A percentile compares a stretch with the other conserved stretches of the same genome.
These are phyloP conservation scores for Hanseniaspora meyeri DNA, from an alignment of 805 yeast genomes.

Conservation along the genomic window DNA sequence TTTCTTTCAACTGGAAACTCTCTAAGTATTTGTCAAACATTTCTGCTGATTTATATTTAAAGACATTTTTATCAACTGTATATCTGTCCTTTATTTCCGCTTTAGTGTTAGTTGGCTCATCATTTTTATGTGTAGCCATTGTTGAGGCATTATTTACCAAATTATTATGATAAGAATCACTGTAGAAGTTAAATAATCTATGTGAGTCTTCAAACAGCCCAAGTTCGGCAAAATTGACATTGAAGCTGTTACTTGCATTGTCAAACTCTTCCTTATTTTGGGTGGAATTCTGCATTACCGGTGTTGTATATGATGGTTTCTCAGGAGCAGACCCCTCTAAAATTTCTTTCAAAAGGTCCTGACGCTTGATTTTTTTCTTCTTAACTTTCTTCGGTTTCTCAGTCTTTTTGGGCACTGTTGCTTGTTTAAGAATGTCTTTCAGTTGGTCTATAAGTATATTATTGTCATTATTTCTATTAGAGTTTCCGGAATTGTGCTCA, in stretches of 20 bases:
- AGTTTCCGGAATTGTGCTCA: neutral
- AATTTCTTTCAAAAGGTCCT: conserved; percentile 7
- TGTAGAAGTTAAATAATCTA: conserved; percentile 7
- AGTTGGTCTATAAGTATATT: conserved; percentile 1
- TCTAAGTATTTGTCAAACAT: neutral
- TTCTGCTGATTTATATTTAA: neutral
- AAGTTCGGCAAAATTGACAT: neutral
- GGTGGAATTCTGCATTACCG: neutral
- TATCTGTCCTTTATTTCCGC: neutral
- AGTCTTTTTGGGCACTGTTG: neutral
- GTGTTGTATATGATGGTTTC: neutral
- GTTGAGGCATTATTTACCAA: neutral
- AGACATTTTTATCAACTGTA: neutral
- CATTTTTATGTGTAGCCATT: neutral
- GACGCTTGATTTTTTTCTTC: conserved; percentile 10
- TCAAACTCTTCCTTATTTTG: neutral
- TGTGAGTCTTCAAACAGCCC: conserved; percentile 5
- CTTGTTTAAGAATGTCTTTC: neutral
- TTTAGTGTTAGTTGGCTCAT: neutral
- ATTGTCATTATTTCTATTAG: neutral
- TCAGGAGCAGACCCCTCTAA: conserved; percentile 2
- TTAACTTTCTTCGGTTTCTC: conserved; percentile 1
- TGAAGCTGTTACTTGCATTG: neutral
- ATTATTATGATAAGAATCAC: neutral
- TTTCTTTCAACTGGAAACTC: neutral